phyloP scores from a whole-genome alignment of 1,139 yeast genomes.

The Suhomyces taliae region DNA sequence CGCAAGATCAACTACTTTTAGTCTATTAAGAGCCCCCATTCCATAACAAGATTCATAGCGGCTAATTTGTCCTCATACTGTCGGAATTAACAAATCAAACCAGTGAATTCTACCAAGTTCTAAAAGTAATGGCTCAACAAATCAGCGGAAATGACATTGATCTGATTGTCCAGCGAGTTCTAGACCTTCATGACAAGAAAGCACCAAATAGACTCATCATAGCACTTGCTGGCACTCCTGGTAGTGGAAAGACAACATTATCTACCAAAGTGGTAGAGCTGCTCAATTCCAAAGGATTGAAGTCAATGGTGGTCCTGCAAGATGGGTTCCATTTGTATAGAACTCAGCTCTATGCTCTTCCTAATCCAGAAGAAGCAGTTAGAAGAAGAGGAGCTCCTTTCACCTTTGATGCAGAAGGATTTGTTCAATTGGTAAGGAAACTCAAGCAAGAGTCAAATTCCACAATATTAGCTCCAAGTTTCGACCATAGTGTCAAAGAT shows the following conservation, averaged over 20 bases:
- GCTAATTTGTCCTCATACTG: background rate
- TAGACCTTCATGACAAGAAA: constrained; percentile 3
- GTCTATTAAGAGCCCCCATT: too few relatives aligned
- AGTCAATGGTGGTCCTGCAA: constrained; percentile 44
- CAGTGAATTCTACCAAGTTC: background rate
- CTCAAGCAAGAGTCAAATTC: constrained; percentile 20
- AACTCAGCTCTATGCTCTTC: constrained; percentile 47
- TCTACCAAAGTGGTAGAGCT: constrained; percentile 14
- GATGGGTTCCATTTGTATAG: constrained; percentile 86
- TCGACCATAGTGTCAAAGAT: constrained; percentile 70
- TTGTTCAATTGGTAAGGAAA: constrained; percentile 25
- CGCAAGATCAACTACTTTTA: too few relatives aligned
- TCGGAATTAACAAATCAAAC: background rate
- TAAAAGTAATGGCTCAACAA: background rate
- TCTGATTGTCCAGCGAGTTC: constrained; percentile 7
- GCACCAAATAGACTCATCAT: constrained; percentile 1
- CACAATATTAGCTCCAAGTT: constrained; percentile 58
- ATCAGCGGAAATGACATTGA: constrained; percentile 3
- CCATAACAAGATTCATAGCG: background rate
- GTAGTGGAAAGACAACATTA: constrained; percentile 27
- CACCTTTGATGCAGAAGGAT: constrained; percentile 66
- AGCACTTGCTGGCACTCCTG: constrained; percentile 26
- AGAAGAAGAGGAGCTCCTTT: constrained; percentile 79
- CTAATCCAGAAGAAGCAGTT: constrained; percentile 57
- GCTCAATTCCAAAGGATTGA: constrained; percentile 15